These are phyloP conservation scores for Acidomyces sp. DNA, from an alignment of 495 filamentous ascomycete genomes.

Conservation along the genomic window DNA sequence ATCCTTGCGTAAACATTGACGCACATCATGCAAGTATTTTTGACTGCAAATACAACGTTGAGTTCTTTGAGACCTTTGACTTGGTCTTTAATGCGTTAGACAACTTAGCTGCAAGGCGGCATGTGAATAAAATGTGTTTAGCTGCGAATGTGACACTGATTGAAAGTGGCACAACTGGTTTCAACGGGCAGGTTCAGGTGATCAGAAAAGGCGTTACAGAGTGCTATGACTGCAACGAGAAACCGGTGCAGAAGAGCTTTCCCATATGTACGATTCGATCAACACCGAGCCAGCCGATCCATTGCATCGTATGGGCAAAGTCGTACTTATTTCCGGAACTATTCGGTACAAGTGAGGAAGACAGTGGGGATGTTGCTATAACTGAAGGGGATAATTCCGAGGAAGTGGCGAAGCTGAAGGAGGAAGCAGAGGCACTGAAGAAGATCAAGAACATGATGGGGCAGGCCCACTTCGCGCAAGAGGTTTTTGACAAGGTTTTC, in stretches of 20 bases:
- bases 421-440: conserved; percentile 71
- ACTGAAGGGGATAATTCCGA: conserved; percentile 68
- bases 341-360: conserved; percentile 82
- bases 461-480: conserved; percentile 59
- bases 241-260: conserved; percentile 78
- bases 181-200: conserved; percentile 94
- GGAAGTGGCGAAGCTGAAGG: conserved; percentile 74
- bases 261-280: conserved; percentile 95
- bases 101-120: conserved; percentile 83
- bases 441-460: conserved; percentile 74
- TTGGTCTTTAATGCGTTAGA: conserved; percentile 96
- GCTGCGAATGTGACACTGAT: conserved; percentile 82
- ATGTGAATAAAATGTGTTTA: conserved; percentile 97
- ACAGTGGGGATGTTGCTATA: conserved; percentile 60
- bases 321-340: conserved; percentile 90
- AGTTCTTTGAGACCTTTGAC: conserved; percentile 73
- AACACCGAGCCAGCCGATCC: conserved; percentile 87
- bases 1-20: conserved; percentile 74
- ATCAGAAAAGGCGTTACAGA: conserved; percentile 85
- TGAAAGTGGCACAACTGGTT: conserved; percentile 94
- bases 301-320: conserved; percentile 99
- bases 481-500: conserved; percentile 90
- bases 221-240: conserved; percentile 89
- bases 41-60: conserved; percentile 75
- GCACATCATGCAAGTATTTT: conserved; percentile 95